These are phyloP conservation scores for Chalciporus sphaerocephalus DNA, from an alignment of 768 basidiomycete genomes.

Conservation along the genomic window DNA sequence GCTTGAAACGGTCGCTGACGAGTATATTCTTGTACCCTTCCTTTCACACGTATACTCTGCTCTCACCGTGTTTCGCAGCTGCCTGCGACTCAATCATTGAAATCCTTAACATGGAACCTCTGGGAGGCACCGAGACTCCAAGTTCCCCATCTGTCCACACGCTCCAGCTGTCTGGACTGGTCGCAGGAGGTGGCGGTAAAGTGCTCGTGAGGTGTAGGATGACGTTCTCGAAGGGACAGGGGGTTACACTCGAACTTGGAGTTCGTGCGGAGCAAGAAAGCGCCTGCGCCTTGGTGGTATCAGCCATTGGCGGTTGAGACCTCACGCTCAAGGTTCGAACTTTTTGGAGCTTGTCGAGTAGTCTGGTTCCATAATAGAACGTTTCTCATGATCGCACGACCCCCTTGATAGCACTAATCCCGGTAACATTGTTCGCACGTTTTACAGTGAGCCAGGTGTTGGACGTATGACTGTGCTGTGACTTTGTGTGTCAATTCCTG, in stretches of 20 bases:
- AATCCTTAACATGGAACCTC: conserved; percentile 93
- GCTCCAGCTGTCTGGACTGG: conserved; percentile 86
- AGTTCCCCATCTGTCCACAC: conserved; percentile 86
- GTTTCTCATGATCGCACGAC: conserved; percentile 16
- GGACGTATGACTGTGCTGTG: conserved; percentile 3
- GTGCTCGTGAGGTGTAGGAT: conserved; percentile 91
- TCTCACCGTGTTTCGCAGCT: conserved; percentile 44
- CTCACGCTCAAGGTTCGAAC: not conserved
- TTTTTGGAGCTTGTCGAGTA: conserved; percentile 6
- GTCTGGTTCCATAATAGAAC: conserved; percentile 3
- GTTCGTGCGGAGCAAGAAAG: conserved; percentile 90
- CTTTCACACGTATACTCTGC: conserved; percentile 11
- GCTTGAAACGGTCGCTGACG: conserved; percentile 14
- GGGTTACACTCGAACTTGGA: conserved; percentile 87
- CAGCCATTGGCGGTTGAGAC: conserved; percentile 73
- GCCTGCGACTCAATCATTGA: conserved; percentile 96
- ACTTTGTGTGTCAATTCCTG: conserved; percentile 1
- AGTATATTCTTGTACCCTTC: conserved; percentile 10
- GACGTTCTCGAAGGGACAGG: conserved; percentile 86
- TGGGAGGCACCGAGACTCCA: conserved; percentile 86
- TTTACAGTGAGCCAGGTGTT: not conserved
- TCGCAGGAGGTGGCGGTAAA: conserved; percentile 92
- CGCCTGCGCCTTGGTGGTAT: conserved; percentile 81
- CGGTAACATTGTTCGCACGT: conserved; percentile 3
- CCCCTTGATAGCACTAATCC: not conserved